These are phyloP conservation scores for Castanospermum australe DNA, from an alignment of 306 rosid genomes.

Conservation along the genomic window DNA sequence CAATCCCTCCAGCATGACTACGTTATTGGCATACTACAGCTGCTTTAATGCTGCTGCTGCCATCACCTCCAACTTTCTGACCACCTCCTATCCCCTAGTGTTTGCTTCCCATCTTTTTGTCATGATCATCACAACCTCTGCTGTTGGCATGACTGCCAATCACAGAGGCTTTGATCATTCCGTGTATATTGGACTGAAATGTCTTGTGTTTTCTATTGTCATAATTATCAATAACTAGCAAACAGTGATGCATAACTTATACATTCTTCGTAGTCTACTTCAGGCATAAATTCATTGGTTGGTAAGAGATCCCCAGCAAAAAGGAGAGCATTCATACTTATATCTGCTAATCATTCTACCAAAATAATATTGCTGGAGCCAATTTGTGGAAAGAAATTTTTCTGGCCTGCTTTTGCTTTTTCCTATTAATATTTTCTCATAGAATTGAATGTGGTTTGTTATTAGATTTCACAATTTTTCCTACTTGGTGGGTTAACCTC, in stretches of 20 bases:
- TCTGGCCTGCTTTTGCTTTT: not conserved
- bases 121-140: not conserved
- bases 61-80: not conserved
- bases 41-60: not conserved
- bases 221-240: not conserved
- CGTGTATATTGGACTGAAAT: not conserved
- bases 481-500: not conserved
- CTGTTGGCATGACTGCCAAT: not conserved
- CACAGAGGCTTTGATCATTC: not conserved
- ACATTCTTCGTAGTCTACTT: not conserved
- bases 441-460: not conserved
- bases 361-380: not conserved
- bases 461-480: not conserved
- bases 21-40: not conserved
- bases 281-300: not conserved
- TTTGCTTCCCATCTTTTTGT: not conserved
- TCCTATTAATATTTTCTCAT: not conserved
- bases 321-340: not conserved
- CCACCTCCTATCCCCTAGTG: not conserved
- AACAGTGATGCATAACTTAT: not conserved
- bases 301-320: not conserved
- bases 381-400: not conserved
- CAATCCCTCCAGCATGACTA: slow-evolving; percentile 1
- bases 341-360: not conserved
- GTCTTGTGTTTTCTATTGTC: not conserved